Conservation (phyloP, 2,329 filamentous ascomycete genomes). For the Calonectria hawksworthii region DNA sequence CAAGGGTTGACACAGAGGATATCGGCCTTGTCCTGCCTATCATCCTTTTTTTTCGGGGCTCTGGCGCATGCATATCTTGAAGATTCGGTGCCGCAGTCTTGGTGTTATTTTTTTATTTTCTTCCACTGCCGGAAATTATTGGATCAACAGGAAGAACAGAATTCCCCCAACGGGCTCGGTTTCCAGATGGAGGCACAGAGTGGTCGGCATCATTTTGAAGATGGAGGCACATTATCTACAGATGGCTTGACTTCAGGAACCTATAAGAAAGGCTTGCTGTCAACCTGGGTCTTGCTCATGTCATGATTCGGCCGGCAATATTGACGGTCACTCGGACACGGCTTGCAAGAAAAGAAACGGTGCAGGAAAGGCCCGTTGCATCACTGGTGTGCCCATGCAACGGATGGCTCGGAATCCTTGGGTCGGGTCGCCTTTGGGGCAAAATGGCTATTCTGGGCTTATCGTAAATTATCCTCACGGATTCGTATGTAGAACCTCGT, state of each 20-base stretch:
- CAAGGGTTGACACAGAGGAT: neutral
- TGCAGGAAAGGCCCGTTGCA: conserved; percentile 6
- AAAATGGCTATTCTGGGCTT: conserved; percentile 30
- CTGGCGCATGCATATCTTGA: neutral
- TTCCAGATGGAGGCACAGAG: neutral
- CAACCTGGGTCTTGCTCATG: neutral
- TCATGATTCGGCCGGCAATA: neutral
- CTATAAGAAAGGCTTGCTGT: neutral
- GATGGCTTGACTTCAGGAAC: neutral
- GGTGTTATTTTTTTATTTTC: neutral
- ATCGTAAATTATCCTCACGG: conserved; percentile 55
- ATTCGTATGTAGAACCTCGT: conserved; percentile 53
- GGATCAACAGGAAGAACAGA: neutral
- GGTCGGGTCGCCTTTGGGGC: conserved; percentile 25
- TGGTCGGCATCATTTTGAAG: neutral
- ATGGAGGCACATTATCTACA: neutral
- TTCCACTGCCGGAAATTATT: neutral
- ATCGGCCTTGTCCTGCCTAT: neutral
- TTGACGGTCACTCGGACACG: neutral
- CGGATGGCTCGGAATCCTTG: conserved; percentile 10
- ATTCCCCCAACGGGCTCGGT: neutral
- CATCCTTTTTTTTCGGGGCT: neutral
- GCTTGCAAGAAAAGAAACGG: neutral
- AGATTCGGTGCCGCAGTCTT: neutral
- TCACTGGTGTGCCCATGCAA: conserved; percentile 9